These are phyloP conservation scores for Golubevia pallescens DNA, from an alignment of 1,284 basidiomycete genomes.

Conservation along the genomic window DNA sequence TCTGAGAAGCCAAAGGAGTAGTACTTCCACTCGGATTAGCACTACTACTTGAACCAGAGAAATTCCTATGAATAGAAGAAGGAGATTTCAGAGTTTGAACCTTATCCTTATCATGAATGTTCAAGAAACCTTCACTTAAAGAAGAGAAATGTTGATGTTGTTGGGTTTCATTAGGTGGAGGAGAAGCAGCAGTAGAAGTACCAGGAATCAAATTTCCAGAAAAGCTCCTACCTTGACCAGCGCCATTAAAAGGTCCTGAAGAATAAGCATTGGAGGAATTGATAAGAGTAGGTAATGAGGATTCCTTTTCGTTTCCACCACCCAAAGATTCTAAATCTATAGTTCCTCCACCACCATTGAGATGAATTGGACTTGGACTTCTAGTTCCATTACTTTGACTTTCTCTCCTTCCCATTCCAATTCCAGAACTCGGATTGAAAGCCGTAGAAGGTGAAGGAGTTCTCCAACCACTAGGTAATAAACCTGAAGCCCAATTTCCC, in stretches of 20 bases:
- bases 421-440: neutral
- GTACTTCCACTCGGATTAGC: too few species aligned
- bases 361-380: neutral
- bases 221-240: neutral
- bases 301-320: neutral
- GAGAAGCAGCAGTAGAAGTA: too few species aligned
- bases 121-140: too few species aligned
- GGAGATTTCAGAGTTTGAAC: too few species aligned
- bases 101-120: too few species aligned
- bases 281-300: neutral
- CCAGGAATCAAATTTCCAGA: neutral
- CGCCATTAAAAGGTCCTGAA: neutral
- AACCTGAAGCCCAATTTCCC: neutral
- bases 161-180: too few species aligned
- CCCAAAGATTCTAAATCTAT: too few species aligned
- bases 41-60: too few species aligned
- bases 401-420: neutral
- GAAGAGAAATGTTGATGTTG: too few species aligned
- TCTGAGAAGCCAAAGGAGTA: too few species aligned
- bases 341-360: neutral
- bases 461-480: neutral
- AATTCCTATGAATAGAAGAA: too few species aligned
- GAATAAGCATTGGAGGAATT: neutral
- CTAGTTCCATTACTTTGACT: neutral
- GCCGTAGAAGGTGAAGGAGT: neutral